Base-by-base conservation (phyloP, 139 green algal species). In the Klebsormidium nitens region DNA sequence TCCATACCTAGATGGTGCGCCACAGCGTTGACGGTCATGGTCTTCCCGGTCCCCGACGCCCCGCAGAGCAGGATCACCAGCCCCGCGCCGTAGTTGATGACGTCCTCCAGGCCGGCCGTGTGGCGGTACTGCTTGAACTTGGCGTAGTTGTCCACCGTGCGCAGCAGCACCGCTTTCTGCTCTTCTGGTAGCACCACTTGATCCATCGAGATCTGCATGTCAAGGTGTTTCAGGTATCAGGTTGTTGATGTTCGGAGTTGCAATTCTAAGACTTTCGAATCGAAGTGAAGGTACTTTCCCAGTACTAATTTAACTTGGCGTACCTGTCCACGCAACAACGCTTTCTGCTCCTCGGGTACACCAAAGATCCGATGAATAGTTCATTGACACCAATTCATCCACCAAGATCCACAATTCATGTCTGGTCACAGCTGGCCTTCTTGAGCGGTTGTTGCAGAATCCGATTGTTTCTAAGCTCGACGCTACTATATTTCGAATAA, bases 1-100 rank as follows among this genome's bases (percentile, higher is more conserved):
- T n/a, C n/a, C 59, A 36, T 5, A 67, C 59, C 59, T 55, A 67
- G 38, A 23, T 67, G 59, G n/a, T 67, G 37, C n/a, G 59, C 59
- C 8, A 67, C 8, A 55, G 59, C 59, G n/a, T 67, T 67, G 59
- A 67, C 59, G n/a, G 59, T 67, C 59, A 67, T 67, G 19, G 59
- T 67, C 59, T 67, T 67, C 5, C 59, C 59, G 29, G 59, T 67
- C 14, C 59, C 59, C 5, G 8, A 48, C 14, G 59, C 59, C 8
- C 59, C 59, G n/a, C 59, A 58, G 8, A 67, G 38, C n/a, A 67
- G 38, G 5, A 67, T 23, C 38, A 67, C 59, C 8, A 67, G 59
- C 14, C 59, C 59, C 19, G 14, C 59, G 26, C 59, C 59, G 29
- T 56, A 67, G 11, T 14, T 49, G 32, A 63, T 26, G 59, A 26